phyloP scores from a whole-genome alignment of 1,139 yeast species.

The Pneumocystis sp. region DNA sequence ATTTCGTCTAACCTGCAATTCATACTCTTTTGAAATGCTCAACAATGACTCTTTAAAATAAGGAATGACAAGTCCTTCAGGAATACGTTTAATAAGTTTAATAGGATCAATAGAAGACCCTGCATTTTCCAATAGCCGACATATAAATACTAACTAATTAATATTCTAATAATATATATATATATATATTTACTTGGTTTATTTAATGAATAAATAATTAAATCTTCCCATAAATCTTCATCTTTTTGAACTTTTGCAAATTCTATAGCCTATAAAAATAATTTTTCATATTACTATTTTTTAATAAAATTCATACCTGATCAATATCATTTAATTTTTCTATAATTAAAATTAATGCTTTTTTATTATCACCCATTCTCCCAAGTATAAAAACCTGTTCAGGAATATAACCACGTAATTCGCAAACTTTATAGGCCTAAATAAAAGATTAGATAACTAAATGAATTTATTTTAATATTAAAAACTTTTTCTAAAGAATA shows the following conservation, averaged over 20 bases:
- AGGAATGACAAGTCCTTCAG: slow-evolving; percentile 44
- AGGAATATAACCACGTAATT: slow-evolving; percentile 35
- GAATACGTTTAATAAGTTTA: slow-evolving; percentile 49
- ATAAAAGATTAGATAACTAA: neutral
- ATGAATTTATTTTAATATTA: neutral
- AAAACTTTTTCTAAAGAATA: slow-evolving; percentile 47
- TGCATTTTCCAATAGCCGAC: slow-evolving; percentile 54
- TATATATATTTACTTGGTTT: slow-evolving; percentile 32
- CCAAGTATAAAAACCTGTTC: slow-evolving; percentile 76
- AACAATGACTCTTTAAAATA: slow-evolving; percentile 50
- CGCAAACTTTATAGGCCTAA: slow-evolving; percentile 50
- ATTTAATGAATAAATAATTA: slow-evolving; percentile 54
- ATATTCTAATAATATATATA: neutral
- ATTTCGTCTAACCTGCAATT: slow-evolving; percentile 17
- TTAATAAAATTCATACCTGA: neutral
- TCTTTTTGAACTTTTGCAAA: slow-evolving; percentile 67
- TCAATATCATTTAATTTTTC: slow-evolving; percentile 64
- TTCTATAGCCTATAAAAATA: slow-evolving; percentile 42
- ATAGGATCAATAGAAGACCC: slow-evolving; percentile 44
- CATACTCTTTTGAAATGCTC: slow-evolving; percentile 52
- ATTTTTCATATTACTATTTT: neutral
- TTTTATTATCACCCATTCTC: slow-evolving; percentile 61
- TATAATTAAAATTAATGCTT: slow-evolving; percentile 63
- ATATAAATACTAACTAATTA: slow-evolving; percentile 36
- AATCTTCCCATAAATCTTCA: slow-evolving; percentile 60